A percentile compares a stretch with the other conserved stretches of the same genome.
Evolutionary conservation across 306 rosid genomes (phyloP).

Genomic region (Trifolium pratense): DNA sequence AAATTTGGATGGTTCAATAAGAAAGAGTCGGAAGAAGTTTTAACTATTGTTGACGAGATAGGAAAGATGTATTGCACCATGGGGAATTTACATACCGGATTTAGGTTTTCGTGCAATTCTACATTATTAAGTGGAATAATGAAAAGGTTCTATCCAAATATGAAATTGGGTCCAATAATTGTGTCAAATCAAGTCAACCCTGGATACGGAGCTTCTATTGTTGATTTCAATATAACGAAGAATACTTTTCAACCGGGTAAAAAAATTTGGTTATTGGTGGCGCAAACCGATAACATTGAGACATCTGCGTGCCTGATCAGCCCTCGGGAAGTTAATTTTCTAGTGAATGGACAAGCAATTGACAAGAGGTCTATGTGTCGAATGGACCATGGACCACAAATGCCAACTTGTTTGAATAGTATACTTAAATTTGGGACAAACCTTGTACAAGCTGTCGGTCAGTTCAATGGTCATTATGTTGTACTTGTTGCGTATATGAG

Average conservation of each 20-base stretch:
- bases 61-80: slow-evolving; percentile 54
- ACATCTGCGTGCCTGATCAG: slow-evolving; percentile 81
- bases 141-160: slow-evolving; percentile 75
- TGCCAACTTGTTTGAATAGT: slow-evolving; percentile 69
- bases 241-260: slow-evolving; percentile 46
- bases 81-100: slow-evolving; percentile 44
- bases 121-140: slow-evolving; percentile 44
- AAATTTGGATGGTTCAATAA: slow-evolving; percentile 69
- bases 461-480: slow-evolving; percentile 77
- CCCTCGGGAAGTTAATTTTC: slow-evolving; percentile 86
- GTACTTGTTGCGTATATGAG: slow-evolving; percentile 40
- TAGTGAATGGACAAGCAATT: slow-evolving; percentile 79
- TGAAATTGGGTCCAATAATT: slow-evolving; percentile 66
- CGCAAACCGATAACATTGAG: slow-evolving; percentile 70
- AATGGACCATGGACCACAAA: slow-evolving; percentile 84
- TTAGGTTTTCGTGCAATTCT: slow-evolving; percentile 40
- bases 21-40: slow-evolving; percentile 63
- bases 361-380: slow-evolving; percentile 52
- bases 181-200: slow-evolving; percentile 69
- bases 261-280: slow-evolving; percentile 71
- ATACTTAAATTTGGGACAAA: slow-evolving; percentile 80
- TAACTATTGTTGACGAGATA: slow-evolving; percentile 58
- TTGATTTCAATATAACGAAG: slow-evolving; percentile 73
- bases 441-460: slow-evolving; percentile 88
- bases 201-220: slow-evolving; percentile 66